Evolutionary conservation across 2,329 filamentous ascomycete genomes (phyloP), one percentile per base, ranked within the genome.

Genomic region (Phoma sp.): DNA sequence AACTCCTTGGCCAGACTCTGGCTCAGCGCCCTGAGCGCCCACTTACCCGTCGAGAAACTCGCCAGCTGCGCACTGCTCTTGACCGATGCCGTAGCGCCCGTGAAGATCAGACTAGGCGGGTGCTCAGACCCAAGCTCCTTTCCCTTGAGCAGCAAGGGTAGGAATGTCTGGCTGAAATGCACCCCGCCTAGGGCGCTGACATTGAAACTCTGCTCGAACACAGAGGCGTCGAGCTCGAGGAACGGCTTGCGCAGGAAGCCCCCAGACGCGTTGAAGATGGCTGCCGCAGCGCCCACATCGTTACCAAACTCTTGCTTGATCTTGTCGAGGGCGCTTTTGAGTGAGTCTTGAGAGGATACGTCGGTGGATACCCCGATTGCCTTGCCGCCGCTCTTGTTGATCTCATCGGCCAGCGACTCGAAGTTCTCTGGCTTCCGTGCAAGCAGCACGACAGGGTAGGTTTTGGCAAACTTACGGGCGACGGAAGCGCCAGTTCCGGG

Each of bases 1-100:
- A 95, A 96, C 73, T 96, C 92, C 52, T 89, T 84, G 0, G 92
- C 90, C 24, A 96, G 80, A 31, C 85, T 89, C 74, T 94, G 91
- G 0, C 84, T 82, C 45, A 96, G 76, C 0, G 88, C 91, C 29
- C 92, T 82, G 64, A 89, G 78, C 4, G 90, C 91, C 72, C 92
- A 96, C 73, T 96, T 96, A 25, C 88, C 89, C 2, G 87, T 85
- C 0, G 91, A 88, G 69, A 96, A 96, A 7, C 84, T 78, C 1
- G 86, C 80, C 73, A 92, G 89, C 12, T 80, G 78, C 0, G 90
- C 86, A 10, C 86, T 88, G 4, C 89, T 90, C 66, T 88, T 89
- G 17, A 94, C 64, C 0, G 88, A 91, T 0, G 91, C 92, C 0
- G 92, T 96, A 0, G 92, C 92, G 29, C 92, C 92, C 0, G 92